Base-by-base conservation (phyloP, 371 early-diverging fungal genomes). In the Mucor velutinosus region DNA sequence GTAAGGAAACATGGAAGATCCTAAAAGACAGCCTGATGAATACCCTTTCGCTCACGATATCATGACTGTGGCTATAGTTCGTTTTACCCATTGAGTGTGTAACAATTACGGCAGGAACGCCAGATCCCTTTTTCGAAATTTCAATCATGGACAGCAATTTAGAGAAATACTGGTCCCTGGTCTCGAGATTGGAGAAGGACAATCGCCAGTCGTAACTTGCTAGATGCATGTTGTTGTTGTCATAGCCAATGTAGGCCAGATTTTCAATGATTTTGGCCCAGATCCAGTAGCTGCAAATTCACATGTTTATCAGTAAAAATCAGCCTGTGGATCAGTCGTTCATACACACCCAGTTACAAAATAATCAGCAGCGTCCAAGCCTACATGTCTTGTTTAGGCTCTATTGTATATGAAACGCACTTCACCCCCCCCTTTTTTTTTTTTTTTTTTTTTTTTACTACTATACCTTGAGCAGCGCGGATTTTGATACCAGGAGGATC, bases 171-270 rank as follows among this genome's bases (percentile, higher is more conserved):
- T 79, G 76, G 74, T 98, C 98, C 12, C 99, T 86, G 6, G 77
- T 81, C 74, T 98, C 96, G 7, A 97, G 80, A 60, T 95, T 93
- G 19, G 76, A 67, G 60, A 92, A 89, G 0, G 93, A 86, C 37
- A 98, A 77, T 43, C 99, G 82, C 97, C 98, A 98, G 78, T 98
- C 97, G 74, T 95, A 98, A 0, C 93, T 82, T 0, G 96, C 95
- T 37, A 97, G 77, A 49, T 90, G 82, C 90, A 96, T 93, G 65
- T 89, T 93, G 68, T 90, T 93, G 78, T 78, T 88, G 76, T 97
- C 97, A 71, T 96, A 95, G 19, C 96, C 97, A 45, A 97, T 85
- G 0, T 87, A 89, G 0, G 95, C 94, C 55, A 96, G 68, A 71
- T 95, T 96, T 70, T 93, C 90, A 63, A 93, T 88, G 35, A 89